These are phyloP conservation scores for Haplosporangium sp. DNA, from an alignment of 371 early-diverging fungal genomes.

Conservation along the genomic window DNA sequence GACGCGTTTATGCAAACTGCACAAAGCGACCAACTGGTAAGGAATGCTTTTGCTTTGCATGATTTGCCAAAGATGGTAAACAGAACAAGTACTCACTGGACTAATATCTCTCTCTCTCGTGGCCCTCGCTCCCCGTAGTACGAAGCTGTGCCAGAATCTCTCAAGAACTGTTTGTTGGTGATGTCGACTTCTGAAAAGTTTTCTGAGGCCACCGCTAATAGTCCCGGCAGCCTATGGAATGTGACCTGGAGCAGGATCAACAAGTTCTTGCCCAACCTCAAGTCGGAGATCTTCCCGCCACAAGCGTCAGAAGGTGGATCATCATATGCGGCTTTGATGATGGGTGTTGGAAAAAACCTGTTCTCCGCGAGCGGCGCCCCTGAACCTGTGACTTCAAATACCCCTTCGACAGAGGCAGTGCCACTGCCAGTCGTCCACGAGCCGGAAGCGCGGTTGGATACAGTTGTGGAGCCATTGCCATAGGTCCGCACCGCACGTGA, in stretches of 20 bases:
- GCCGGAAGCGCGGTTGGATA: neutral
- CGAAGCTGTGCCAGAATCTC: constrained; percentile 73
- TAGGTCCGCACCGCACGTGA: too few relatives aligned
- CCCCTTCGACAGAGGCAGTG: neutral
- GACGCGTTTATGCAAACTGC: constrained; percentile 55
- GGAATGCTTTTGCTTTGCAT: constrained; percentile 1
- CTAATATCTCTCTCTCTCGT: neutral
- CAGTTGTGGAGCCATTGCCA: neutral
- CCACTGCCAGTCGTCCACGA: neutral
- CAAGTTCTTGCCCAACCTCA: constrained; percentile 66
- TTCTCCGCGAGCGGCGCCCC: constrained; percentile 20
- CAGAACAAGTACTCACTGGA: too few relatives aligned
- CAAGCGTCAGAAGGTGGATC: constrained; percentile 42
- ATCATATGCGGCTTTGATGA: constrained; percentile 51
- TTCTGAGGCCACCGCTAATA: constrained; percentile 32
- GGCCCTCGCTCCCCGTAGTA: constrained; percentile 45
- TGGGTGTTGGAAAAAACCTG: constrained; percentile 50
- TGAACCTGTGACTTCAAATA: constrained; percentile 1
- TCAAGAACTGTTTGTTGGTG: constrained; percentile 81
- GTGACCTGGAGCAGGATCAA: constrained; percentile 70
- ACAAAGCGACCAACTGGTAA: constrained; percentile 63
- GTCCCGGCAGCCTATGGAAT: constrained; percentile 62
- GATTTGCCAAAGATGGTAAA: neutral
- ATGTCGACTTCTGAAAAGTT: constrained; percentile 69
- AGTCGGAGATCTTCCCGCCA: constrained; percentile 66